A percentile compares a stretch with the other conserved stretches of the same genome.
These are phyloP conservation scores for Cryptosporidium viatorum DNA, from an alignment of 169 alveolate species.

Conservation along the genomic window DNA sequence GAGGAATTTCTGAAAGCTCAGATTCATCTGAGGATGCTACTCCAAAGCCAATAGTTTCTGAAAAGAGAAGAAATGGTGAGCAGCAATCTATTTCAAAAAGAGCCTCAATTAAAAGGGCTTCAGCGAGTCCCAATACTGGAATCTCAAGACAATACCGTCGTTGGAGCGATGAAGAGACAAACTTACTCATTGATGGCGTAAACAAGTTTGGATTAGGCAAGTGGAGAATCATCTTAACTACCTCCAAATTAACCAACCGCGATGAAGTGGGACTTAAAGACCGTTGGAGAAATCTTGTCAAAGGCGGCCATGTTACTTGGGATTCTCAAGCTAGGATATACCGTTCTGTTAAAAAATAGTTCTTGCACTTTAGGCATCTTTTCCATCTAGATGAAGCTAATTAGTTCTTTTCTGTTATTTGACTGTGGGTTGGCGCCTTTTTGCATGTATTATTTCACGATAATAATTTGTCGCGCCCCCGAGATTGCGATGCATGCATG, in stretches of 20 bases:
- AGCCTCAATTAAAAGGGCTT: background rate
- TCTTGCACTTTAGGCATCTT: background rate
- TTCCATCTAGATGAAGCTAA: background rate
- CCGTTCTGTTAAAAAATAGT: constrained; percentile 5
- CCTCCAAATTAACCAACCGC: constrained; percentile 26
- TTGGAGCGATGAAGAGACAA: constrained; percentile 63
- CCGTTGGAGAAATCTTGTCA: constrained; percentile 70
- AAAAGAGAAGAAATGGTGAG: background rate
- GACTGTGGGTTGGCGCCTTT: constrained; percentile 9
- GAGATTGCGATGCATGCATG: constrained; percentile 49
- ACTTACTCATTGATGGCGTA: constrained; percentile 44
- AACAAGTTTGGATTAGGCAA: constrained; percentile 60
- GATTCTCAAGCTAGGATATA: constrained; percentile 10
- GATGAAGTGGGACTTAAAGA: constrained; percentile 73
- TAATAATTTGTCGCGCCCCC: constrained; percentile 32
- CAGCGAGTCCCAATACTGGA: constrained; percentile 1
- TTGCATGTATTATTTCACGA: constrained; percentile 26
- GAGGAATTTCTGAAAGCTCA: constrained; percentile 48
- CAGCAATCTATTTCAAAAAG: background rate
- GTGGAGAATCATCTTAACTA: constrained; percentile 62
- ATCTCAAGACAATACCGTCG: constrained; percentile 45
- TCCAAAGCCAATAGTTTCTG: constrained; percentile 1
- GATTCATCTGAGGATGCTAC: background rate
- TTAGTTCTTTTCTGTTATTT: background rate
- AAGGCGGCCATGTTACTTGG: constrained; percentile 73